Evolutionary conservation across 805 yeast species (phyloP).

Genomic region (Wickerhamiella cacticola): DNA sequence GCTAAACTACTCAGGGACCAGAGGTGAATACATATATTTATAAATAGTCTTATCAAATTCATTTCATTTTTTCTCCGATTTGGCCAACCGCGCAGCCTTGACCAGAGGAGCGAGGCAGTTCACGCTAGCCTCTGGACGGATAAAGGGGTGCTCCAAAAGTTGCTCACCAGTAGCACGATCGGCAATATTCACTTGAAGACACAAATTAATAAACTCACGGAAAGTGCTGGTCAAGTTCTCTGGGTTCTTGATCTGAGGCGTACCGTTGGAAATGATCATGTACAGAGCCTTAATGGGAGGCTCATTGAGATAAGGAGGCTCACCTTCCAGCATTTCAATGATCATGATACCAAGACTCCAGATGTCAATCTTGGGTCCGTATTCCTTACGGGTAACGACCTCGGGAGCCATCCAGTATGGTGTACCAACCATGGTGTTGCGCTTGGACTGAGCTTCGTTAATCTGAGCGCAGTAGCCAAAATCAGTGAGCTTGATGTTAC

Average conservation of each 20-base stretch:
- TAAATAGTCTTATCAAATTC: not conserved
- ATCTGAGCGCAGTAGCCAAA: conserved; percentile 94
- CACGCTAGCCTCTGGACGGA: conserved; percentile 26
- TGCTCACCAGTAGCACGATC: conserved; percentile 69
- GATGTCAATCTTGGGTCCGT: conserved; percentile 92
- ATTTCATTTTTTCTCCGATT: conserved; percentile 16
- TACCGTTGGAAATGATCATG: conserved; percentile 91
- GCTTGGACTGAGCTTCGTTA: conserved; percentile 65
- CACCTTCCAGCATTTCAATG: conserved; percentile 98
- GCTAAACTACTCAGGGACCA: too few species aligned
- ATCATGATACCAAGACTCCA: conserved; percentile 98
- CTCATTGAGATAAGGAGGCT: conserved; percentile 95
- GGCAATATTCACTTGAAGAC: conserved; percentile 73
- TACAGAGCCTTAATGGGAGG: conserved; percentile 89
- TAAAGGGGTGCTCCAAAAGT: conserved; percentile 52
- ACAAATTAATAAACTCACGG: conserved; percentile 58
- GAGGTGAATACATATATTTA: not conserved
- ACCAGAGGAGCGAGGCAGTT: conserved; percentile 29
- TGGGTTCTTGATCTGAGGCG: conserved; percentile 85
- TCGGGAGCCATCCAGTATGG: conserved; percentile 99
- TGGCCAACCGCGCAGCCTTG: conserved; percentile 24
- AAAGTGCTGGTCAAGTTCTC: conserved; percentile 58
- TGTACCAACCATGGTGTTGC: conserved; percentile 98
- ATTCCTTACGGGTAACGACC: conserved; percentile 86
- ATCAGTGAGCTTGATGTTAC: conserved; percentile 89